Evolutionary conservation across 2,329 filamentous ascomycete genomes (phyloP), one percentile per base, ranked within the genome.

Genomic region (Talaromyces sp.): DNA sequence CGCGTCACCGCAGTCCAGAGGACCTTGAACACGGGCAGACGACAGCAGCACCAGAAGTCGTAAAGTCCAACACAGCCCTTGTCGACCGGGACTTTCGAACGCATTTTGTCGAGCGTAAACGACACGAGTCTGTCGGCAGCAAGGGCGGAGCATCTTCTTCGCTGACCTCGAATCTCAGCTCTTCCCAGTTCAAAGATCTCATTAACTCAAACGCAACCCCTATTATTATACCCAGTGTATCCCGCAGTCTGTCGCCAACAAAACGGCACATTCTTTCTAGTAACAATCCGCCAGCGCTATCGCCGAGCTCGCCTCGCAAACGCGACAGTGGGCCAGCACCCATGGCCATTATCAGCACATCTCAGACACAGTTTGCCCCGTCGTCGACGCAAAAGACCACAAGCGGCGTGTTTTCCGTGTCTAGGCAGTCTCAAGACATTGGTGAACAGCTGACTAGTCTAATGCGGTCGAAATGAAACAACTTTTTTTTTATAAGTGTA

Each of bases 41-140:
- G 28, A 34, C 47, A 14, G 42, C 50, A 1, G 56, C 51, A 12
- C 27, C 10, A 28, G 42, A 31, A 12, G 14, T 16, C 9, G 18
- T 55, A 3, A 30, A 18, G 12, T 52, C 57, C 42, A 50, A 50
- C 12, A 56, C 40, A 65, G 63, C 69, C n/a, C 69, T 79, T 2
- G 74, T 78, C 10, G 71, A 75, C 16, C 72, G 69, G 33, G 70
- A 73, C 54, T 79, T 79, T 62, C 73, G 76, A 3, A 63, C 68
- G 6, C 70, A 68, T 31, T 79, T 78, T 59, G 72, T 70, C 6
- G 72, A 78, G 64, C 50, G 67, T 57, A 62, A 67, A 28, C 63
- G 63, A 16, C 66, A 66, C 16, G 68, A 70, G 50, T 66, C 68
- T 23, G 61, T 64, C 56, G 18, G 66, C 10, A 57, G 60, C 47